Evolutionary conservation across 306 rosid genomes (phyloP).

Genomic region (Cicer bijugum): DNA sequence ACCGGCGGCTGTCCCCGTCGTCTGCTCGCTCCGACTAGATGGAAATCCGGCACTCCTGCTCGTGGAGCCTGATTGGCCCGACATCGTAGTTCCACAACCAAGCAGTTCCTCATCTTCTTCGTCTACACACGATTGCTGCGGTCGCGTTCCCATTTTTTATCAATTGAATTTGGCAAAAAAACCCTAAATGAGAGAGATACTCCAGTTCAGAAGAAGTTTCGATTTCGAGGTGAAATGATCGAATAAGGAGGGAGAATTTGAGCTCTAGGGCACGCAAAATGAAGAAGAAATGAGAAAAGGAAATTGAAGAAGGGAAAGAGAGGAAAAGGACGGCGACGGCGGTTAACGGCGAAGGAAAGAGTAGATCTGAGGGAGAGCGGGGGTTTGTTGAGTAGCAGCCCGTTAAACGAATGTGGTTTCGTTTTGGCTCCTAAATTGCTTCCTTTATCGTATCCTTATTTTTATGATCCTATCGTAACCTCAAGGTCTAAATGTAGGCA

Average conservation of each 20-base stretch:
- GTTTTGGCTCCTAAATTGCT: background rate
- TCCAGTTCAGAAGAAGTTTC: conserved; percentile 26
- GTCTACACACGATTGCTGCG: conserved; percentile 52
- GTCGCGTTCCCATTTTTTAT: conserved; percentile 72
- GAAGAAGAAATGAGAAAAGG: background rate
- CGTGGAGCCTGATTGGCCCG: conserved; percentile 87
- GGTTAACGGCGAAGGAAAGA: conserved; percentile 1
- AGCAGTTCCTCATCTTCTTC: conserved; percentile 73
- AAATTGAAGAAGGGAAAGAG: background rate
- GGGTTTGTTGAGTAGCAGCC: background rate
- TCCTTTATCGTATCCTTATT: background rate
- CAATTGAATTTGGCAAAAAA: background rate
- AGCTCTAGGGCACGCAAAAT: conserved; percentile 26
- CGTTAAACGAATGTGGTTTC: background rate
- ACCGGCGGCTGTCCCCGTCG: conserved; percentile 84
- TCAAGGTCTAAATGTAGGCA: too few species aligned
- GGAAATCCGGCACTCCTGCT: conserved; percentile 96
- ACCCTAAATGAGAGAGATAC: background rate
- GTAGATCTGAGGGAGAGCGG: conserved; percentile 18
- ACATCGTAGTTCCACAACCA: conserved; percentile 61
- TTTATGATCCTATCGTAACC: too few species aligned
- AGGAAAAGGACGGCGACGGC: background rate
- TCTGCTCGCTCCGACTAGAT: conserved; percentile 92
- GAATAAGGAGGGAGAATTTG: background rate
- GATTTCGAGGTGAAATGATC: background rate